A percentile compares a stretch with the other conserved stretches of the same genome.
Evolutionary conservation across 495 filamentous ascomycete genomes (phyloP).

Genomic region (Xylaria scruposa): DNA sequence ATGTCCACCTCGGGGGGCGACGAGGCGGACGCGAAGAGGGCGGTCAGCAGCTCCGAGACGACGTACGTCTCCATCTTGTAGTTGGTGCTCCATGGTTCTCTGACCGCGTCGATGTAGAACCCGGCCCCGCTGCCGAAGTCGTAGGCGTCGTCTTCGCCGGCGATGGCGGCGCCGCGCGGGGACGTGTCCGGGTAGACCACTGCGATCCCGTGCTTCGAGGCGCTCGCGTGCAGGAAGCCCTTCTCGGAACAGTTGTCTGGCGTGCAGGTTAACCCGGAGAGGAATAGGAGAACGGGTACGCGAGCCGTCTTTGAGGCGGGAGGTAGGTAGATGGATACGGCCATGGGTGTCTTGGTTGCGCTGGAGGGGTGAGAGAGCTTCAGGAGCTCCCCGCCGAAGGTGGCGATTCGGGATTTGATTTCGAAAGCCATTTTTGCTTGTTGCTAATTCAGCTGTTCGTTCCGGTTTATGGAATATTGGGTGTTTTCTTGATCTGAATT

Average conservation of each 20-base stretch:
- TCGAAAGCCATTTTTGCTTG: slow-evolving; percentile 71
- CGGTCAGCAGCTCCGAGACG: slow-evolving; percentile 76
- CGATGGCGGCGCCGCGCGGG: slow-evolving; percentile 78
- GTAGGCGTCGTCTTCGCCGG: slow-evolving; percentile 81
- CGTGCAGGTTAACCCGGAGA: slow-evolving; percentile 93
- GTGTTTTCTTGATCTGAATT: not conserved
- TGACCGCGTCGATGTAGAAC: slow-evolving; percentile 93
- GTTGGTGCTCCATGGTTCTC: slow-evolving; percentile 69
- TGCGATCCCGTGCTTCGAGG: slow-evolving; percentile 79
- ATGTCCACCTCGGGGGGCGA: slow-evolving; percentile 32
- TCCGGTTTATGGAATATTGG: not conserved
- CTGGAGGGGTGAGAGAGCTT: slow-evolving; percentile 86
- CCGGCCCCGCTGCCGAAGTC: slow-evolving; percentile 92
- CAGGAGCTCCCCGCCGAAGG: slow-evolving; percentile 92
- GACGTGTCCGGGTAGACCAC: slow-evolving; percentile 94
- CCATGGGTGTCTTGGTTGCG: slow-evolving; percentile 72
- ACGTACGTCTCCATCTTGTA: slow-evolving; percentile 97
- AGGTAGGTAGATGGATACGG: slow-evolving; percentile 75
- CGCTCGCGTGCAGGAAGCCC: slow-evolving; percentile 88
- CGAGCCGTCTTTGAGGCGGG: slow-evolving; percentile 51
- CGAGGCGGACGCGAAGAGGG: slow-evolving; percentile 64
- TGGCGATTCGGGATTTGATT: slow-evolving; percentile 87
- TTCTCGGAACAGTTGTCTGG: slow-evolving; percentile 97
- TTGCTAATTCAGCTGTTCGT: not conserved
- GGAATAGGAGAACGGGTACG: slow-evolving; percentile 88